phyloP scores from a whole-genome alignment of 176 grass and related monocot species.

The Juncus effusus region DNA sequence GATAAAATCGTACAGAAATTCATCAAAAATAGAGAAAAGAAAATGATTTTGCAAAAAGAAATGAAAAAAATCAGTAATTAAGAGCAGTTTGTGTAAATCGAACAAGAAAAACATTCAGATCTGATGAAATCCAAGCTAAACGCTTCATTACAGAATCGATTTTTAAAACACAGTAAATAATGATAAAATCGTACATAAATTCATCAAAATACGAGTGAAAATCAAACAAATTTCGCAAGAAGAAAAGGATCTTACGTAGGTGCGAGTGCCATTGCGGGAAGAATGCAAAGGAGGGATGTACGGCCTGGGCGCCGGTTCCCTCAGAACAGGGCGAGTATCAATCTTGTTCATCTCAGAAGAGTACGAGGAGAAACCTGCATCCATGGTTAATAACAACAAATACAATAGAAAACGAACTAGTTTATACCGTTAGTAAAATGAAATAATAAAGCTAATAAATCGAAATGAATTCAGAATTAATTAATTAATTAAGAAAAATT shows the following conservation, averaged over 20 bases:
- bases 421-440: too few relatives aligned
- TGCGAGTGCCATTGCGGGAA: constrained; percentile 7
- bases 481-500: neutral
- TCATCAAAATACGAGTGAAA: neutral
- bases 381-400: too few relatives aligned
- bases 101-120: too few relatives aligned
- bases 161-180: neutral
- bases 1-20: neutral
- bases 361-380: too few relatives aligned
- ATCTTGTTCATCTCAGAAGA: constrained; percentile 20
- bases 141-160: too few relatives aligned
- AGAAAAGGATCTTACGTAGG: constrained; percentile 2
- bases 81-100: too few relatives aligned
- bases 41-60: neutral
- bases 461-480: constrained; percentile 12
- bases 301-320: constrained; percentile 18
- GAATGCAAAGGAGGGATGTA: constrained; percentile 31
- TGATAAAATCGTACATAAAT: neutral
- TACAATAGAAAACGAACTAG: too few relatives aligned
- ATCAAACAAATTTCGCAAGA: neutral
- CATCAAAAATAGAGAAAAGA: neutral
- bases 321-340: constrained; percentile 13
- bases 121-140: too few relatives aligned
- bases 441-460: constrained; percentile 12
- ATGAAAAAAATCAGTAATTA: too few relatives aligned